Evolutionary conservation across 2,329 filamentous ascomycete species (phyloP).

Genomic region (Paecilomyces dactylethromorphus): DNA sequence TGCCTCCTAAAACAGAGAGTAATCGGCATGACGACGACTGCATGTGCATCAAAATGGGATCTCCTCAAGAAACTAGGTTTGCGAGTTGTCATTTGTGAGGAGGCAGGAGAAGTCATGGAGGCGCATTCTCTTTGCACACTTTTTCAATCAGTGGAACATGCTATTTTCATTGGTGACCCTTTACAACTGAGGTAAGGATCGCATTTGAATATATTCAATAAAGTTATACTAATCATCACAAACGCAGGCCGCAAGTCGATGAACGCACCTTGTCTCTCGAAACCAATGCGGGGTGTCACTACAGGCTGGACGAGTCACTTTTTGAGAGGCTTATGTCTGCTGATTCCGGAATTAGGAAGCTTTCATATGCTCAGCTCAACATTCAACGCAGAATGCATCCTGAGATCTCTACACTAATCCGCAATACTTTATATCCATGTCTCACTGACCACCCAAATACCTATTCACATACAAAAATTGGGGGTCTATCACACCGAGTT

Average conservation of each 20-base stretch:
- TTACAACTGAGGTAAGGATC: conserved; percentile 17
- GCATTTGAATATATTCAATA: not conserved
- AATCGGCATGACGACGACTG: not conserved
- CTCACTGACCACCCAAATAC: conserved; percentile 43
- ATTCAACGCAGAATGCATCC: conserved; percentile 60
- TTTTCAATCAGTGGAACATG: conserved; percentile 33
- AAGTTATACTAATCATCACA: not conserved
- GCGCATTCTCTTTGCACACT: conserved; percentile 43
- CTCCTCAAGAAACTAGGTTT: conserved; percentile 24
- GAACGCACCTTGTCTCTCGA: conserved; percentile 10
- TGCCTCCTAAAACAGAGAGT: not conserved
- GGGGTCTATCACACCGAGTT: conserved; percentile 37
- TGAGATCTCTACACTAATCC: conserved; percentile 49
- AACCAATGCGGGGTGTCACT: conserved; percentile 21
- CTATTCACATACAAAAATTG: conserved; percentile 28
- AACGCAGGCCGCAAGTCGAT: not conserved
- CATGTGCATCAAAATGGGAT: not conserved
- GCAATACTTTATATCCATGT: conserved; percentile 47
- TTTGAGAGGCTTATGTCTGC: conserved; percentile 41
- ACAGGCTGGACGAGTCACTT: conserved; percentile 39
- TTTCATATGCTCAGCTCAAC: conserved; percentile 37
- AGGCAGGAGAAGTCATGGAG: conserved; percentile 64
- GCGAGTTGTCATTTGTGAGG: conserved; percentile 55
- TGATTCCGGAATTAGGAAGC: not conserved
- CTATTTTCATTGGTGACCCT: conserved; percentile 31